Percentiles rank a stretch among this genome's conserved stretches.
Conservation (phyloP, 2,329 filamentous ascomycete genomes). For the Aureobasidium uvarum region DNA sequence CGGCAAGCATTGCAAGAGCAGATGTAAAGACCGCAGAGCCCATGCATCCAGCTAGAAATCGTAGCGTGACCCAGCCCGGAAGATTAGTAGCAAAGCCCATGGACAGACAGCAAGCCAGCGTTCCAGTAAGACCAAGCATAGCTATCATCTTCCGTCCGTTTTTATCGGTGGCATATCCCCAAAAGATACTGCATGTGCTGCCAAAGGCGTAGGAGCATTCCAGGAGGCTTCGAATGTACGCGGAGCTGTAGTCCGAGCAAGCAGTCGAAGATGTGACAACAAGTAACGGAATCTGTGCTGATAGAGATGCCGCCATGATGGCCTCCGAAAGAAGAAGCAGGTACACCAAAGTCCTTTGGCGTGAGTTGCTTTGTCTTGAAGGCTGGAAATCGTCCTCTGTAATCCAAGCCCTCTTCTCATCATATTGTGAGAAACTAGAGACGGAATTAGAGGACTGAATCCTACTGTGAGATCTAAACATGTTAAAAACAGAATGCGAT, state of each 20-base stretch:
- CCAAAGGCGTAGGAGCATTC: slow-evolving; percentile 52
- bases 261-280: slow-evolving; percentile 43
- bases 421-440: neutral
- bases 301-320: slow-evolving; percentile 51
- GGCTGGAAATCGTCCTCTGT: neutral
- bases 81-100: slow-evolving; percentile 50
- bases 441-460: neutral
- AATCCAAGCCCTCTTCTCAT: slow-evolving; percentile 11
- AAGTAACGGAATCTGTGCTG: slow-evolving; percentile 49
- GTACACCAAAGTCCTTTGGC: slow-evolving; percentile 47
- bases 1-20: slow-evolving; percentile 49
- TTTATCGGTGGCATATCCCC: slow-evolving; percentile 47
- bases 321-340: slow-evolving; percentile 51
- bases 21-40: slow-evolving; percentile 48
- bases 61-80: slow-evolving; percentile 44
- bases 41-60: slow-evolving; percentile 47
- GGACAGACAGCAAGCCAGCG: slow-evolving; percentile 46
- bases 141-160: slow-evolving; percentile 47
- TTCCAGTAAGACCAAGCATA: slow-evolving; percentile 45
- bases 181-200: slow-evolving; percentile 46
- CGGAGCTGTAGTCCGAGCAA: slow-evolving; percentile 47
- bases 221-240: slow-evolving; percentile 49
- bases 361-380: slow-evolving; percentile 24
- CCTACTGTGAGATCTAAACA: slow-evolving; percentile 10
- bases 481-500: neutral